Evolutionary conservation across 768 basidiomycete species (phyloP).

Genomic region (Boletus tomentosulus): DNA sequence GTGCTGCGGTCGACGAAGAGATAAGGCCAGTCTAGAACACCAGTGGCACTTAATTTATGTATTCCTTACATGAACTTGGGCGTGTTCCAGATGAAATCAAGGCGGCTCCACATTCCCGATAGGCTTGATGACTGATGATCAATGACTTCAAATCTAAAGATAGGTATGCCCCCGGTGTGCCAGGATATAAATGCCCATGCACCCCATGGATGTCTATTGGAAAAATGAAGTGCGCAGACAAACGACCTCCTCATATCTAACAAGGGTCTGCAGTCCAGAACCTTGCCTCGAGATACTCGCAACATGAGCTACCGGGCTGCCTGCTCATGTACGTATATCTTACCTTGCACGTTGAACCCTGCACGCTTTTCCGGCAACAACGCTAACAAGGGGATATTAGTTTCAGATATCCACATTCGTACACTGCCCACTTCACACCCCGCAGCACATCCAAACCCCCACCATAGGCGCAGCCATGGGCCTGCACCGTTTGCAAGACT

Average conservation of each 20-base stretch:
- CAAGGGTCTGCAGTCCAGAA: constrained; percentile 7
- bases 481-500: constrained; percentile 1
- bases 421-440: neutral
- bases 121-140: neutral
- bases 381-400: neutral
- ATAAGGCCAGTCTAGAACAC: constrained; percentile 4
- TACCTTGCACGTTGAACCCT: neutral
- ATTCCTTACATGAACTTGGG: neutral
- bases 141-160: neutral
- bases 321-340: constrained; percentile 12
- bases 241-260: constrained; percentile 1
- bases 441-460: neutral
- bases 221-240: neutral
- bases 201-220: too few relatives aligned
- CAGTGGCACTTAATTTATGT: constrained; percentile 9
- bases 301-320: neutral
- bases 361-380: neutral
- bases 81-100: neutral
- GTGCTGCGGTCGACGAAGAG: neutral
- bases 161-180: neutral
- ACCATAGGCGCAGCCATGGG: constrained; percentile 12
- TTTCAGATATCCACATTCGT: constrained; percentile 2
- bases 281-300: neutral
- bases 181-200: neutral
- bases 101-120: neutral